These are phyloP conservation scores for Fusarium beomiforme DNA, from an alignment of 2,329 filamentous ascomycete species.

Conservation along the genomic window DNA sequence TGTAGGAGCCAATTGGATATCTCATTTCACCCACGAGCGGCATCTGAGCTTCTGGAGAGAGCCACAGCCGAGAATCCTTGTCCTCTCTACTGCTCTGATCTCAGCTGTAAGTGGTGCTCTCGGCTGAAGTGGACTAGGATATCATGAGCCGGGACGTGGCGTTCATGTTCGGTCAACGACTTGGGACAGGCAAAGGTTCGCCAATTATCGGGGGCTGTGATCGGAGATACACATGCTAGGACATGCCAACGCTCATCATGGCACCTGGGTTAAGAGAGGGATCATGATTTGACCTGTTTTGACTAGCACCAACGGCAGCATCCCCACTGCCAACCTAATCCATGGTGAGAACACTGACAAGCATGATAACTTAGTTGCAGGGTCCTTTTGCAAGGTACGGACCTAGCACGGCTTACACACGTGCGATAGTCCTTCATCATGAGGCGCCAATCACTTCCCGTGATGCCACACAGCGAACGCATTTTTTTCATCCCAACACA, in stretches of 20 bases:
- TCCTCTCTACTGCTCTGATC: constrained; percentile 14
- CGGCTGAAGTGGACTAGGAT: constrained; percentile 5
- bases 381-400: constrained; percentile 23
- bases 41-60: constrained; percentile 14
- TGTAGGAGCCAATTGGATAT: constrained; percentile 27
- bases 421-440: constrained; percentile 36
- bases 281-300: constrained; percentile 32
- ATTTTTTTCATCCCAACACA: constrained; percentile 32
- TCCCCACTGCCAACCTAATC: not conserved
- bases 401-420: constrained; percentile 30
- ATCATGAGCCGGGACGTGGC: constrained; percentile 18
- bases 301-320: constrained; percentile 16
- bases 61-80: constrained; percentile 19
- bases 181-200: constrained; percentile 34
- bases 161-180: constrained; percentile 36
- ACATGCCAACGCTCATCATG: constrained; percentile 15
- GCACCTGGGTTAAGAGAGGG: constrained; percentile 26
- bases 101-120: constrained; percentile 22
- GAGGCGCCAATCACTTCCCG: constrained; percentile 30
- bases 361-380: constrained; percentile 18
- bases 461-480: constrained; percentile 13
- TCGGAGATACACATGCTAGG: constrained; percentile 1
- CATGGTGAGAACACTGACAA: constrained; percentile 16
- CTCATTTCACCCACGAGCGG: constrained; percentile 36
- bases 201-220: constrained; percentile 33